Base-by-base conservation (phyloP, 352 stramenopile genomes). In the Discostella stelligera region DNA sequence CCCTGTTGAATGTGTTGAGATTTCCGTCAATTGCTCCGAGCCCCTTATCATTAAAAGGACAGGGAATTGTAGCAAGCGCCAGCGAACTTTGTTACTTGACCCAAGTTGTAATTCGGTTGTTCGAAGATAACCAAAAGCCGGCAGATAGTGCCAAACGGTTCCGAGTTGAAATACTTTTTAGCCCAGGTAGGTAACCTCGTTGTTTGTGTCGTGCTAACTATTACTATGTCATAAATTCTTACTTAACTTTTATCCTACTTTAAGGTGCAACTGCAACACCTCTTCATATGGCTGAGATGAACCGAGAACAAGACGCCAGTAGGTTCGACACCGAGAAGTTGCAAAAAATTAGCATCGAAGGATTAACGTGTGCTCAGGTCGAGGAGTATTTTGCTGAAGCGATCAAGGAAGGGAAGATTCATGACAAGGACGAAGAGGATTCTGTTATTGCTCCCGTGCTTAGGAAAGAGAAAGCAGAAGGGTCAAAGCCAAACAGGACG, bases 61-160 rank as follows among this genome's bases (percentile, higher is more conserved):
- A 84, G 60, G 89, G 97, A 60, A 93, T 95, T 60, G 88, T 98
- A 48, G 83, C 78, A 39, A 58, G 82, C 54, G 85, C 89, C 3
- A 90, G 90, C 11, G 97, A 99, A 84, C 90, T 99, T 49, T 98
- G 98, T 82, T 99, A 99, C 77, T 84, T 99, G 6, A 98, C 97
- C 16, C 97, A 99, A 72, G 94, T 99, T 62, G 95, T 99, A 2
- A 97, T 99, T 58, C 95, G 97, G 18, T 90, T 99, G 41, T 99
- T 99, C 64, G 97, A 99, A 89, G 95, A 98, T 61, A 93, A 91
- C 16, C 67, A 88, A 27, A 89, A 93, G 48, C 69, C 85, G 23
- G 73, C 77, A 32, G 71, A 88, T 46, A 88, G 94, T 77, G 88
- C 88, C n/a, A 82, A 86, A 55, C 82, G 92, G 18, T 94, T 93